A percentile compares a stretch with the other conserved stretches of the same genome.
These are phyloP conservation scores for Crataegus laevigata DNA, from an alignment of 306 rosid genomes.

Conservation along the genomic window DNA sequence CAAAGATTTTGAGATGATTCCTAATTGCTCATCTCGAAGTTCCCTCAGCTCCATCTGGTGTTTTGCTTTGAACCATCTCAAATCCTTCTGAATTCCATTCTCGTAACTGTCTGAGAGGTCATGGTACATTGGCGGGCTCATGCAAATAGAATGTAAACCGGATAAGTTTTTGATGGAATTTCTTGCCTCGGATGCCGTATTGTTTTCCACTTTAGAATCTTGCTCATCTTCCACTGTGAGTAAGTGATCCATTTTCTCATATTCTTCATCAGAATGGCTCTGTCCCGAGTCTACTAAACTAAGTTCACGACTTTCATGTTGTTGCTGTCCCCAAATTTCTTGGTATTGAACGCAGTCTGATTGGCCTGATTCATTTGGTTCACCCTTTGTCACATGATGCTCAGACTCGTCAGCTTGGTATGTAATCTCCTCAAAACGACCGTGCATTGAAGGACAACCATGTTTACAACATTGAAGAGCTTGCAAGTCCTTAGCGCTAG, in stretches of 20 bases:
- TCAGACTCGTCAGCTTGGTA: conserved; percentile 49
- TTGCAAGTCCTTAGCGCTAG: conserved; percentile 29
- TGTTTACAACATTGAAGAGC: conserved; percentile 43
- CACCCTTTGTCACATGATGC: conserved; percentile 29
- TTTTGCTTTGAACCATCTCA: conserved; percentile 74
- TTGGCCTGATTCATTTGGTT: conserved; percentile 26
- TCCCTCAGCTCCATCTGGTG: conserved; percentile 55
- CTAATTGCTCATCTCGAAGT: conserved; percentile 40
- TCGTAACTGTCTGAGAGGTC: conserved; percentile 28
- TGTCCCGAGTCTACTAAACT: conserved; percentile 58
- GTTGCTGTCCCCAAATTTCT: conserved; percentile 53
- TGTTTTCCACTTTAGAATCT: conserved; percentile 24
- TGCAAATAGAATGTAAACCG: conserved; percentile 32
- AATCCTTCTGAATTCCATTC: conserved; percentile 45
- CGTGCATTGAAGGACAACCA: conserved; percentile 67
- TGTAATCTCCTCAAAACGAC: conserved; percentile 84
- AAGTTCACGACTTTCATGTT: conserved; percentile 52
- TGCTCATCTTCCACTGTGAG: conserved; percentile 21
- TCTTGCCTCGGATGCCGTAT: conserved; percentile 5
- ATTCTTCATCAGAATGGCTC: conserved; percentile 59
- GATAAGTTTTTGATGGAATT: conserved; percentile 30
- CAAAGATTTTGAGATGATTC: conserved; percentile 30
- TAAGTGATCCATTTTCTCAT: conserved; percentile 37
- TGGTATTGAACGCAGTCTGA: conserved; percentile 31
- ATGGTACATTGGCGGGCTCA: conserved; percentile 21